Conservation (phyloP, 2,329 filamentous ascomycete genomes). For the Colletotrichum cuscutae region DNA sequence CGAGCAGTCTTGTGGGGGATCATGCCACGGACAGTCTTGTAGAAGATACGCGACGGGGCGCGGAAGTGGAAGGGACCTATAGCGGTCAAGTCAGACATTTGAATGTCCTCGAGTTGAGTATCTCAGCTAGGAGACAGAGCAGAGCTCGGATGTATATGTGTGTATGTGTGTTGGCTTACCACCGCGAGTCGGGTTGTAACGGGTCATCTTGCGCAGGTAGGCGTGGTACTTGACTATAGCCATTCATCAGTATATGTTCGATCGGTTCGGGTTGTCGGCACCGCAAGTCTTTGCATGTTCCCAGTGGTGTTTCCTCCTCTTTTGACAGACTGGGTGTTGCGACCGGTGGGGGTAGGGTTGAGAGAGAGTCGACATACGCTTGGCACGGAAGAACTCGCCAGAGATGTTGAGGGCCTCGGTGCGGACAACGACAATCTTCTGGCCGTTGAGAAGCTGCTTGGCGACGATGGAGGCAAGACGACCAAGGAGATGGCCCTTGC, state of each 20-base stretch:
- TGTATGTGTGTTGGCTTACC: constrained; percentile 66
- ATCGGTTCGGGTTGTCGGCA: neutral
- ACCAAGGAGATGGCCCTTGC: constrained; percentile 99
- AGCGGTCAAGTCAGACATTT: constrained; percentile 46
- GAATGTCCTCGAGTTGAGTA: constrained; percentile 23
- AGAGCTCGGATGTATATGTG: constrained; percentile 27
- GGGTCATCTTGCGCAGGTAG: constrained; percentile 99
- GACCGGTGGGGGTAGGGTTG: constrained; percentile 28
- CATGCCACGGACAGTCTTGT: constrained; percentile 99
- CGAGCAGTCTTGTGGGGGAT: constrained; percentile 99
- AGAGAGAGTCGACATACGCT: constrained; percentile 81
- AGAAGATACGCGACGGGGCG: constrained; percentile 99
- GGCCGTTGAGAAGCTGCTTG: constrained; percentile 98
- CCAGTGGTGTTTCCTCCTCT: neutral
- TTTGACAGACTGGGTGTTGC: constrained; percentile 9
- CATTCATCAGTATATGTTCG: constrained; percentile 56
- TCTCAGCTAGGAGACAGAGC: constrained; percentile 32
- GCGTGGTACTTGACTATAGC: constrained; percentile 98
- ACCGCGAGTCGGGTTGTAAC: constrained; percentile 99
- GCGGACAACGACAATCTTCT: constrained; percentile 99
- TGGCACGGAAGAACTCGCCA: constrained; percentile 99
- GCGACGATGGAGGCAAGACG: constrained; percentile 97
- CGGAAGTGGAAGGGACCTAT: constrained; percentile 99
- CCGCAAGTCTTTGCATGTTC: neutral
- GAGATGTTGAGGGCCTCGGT: constrained; percentile 99